Percentiles rank a stretch among this genome's conserved stretches.
Evolutionary conservation across 176 grass and related monocot genomes (phyloP).

Genomic region (Eremochloa ophiuroides): DNA sequence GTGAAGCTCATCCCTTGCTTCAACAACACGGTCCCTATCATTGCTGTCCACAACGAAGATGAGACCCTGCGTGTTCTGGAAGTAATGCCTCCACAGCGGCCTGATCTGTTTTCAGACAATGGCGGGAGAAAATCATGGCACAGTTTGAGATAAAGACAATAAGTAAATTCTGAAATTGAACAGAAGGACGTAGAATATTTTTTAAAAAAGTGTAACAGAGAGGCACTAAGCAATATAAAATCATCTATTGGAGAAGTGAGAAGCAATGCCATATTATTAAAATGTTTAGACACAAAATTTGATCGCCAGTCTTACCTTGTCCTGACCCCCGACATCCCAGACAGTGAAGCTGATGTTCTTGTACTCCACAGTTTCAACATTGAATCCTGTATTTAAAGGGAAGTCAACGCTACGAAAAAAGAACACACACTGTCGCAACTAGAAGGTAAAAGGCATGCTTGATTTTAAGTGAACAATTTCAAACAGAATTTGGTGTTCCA

Average conservation of each 20-base stretch:
- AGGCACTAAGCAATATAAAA: background rate
- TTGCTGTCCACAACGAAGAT: constrained; percentile 76
- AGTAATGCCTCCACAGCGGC: constrained; percentile 69
- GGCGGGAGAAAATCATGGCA: background rate
- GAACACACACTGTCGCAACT: no score
- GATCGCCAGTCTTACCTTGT: constrained; percentile 51
- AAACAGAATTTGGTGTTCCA: background rate
- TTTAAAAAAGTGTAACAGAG: background rate
- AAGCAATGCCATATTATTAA: background rate
- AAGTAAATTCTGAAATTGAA: background rate
- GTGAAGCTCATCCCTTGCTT: constrained; percentile 72
- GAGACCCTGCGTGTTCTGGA: constrained; percentile 74
- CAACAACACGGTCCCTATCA: constrained; percentile 69
- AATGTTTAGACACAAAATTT: background rate
- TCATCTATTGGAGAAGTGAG: background rate
- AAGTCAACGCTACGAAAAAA: background rate
- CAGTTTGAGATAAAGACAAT: background rate
- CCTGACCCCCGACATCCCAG: constrained; percentile 98
- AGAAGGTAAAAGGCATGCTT: no score
- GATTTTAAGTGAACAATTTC: background rate
- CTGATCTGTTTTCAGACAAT: constrained; percentile 51
- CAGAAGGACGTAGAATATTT: background rate
- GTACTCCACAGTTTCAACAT: constrained; percentile 82
- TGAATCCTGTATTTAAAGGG: constrained; percentile 47
- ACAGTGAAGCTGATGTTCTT: constrained; percentile 99